Evolutionary conservation across 2,329 filamentous ascomycete genomes (phyloP).

Genomic region (Colletotrichum magnum): DNA sequence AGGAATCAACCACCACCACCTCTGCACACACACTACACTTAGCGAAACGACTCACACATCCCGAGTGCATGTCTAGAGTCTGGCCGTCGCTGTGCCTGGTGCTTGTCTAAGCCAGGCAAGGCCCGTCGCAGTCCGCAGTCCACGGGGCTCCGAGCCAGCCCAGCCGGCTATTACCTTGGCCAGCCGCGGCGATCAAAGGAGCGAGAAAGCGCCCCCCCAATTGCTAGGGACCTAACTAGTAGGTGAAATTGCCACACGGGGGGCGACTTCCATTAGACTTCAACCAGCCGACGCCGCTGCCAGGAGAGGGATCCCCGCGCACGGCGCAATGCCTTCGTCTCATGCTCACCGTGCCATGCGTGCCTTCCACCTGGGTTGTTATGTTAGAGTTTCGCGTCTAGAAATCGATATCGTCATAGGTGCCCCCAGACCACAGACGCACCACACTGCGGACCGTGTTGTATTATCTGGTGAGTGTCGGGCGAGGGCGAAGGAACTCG

Average conservation of each 20-base stretch:
- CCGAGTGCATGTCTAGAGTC: background rate
- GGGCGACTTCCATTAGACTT: background rate
- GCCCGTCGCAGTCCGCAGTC: no score
- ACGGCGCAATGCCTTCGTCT: background rate
- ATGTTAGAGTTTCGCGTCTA: no score
- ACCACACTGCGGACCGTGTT: no score
- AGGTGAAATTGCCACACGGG: slow-evolving; percentile 1
- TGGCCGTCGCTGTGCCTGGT: background rate
- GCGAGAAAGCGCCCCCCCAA: no score
- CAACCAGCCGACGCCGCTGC: slow-evolving; percentile 13
- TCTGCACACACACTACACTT: background rate
- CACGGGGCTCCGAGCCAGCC: background rate
- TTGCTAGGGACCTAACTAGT: background rate
- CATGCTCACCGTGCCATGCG: background rate
- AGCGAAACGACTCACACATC: background rate
- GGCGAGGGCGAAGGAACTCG: no score
- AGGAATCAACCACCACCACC: no score
- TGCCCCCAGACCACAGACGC: no score
- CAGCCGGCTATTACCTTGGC: background rate
- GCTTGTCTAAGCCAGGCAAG: background rate
- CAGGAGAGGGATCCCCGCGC: background rate
- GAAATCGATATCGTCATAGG: no score
- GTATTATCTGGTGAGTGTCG: no score
- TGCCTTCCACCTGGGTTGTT: background rate
- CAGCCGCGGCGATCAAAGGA: no score